Evolutionary conservation across 192 early-diverging fungal species (phyloP), one percentile per base, ranked within the genome.

Genomic region (Physocladia obscura): DNA sequence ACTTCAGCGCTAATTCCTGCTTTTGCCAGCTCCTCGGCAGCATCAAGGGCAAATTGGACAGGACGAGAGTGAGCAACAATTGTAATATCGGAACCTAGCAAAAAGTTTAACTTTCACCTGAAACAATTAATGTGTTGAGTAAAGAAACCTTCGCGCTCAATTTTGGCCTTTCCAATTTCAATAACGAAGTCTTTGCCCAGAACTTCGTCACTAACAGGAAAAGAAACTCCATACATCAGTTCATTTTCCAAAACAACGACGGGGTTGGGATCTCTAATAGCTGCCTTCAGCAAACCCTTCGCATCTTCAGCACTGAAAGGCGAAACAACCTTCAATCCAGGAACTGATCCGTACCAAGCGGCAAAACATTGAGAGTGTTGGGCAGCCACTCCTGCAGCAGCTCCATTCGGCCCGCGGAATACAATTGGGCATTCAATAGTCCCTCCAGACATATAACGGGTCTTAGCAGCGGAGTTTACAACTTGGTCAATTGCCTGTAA

Each of bases 331-430:
- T 98, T 97, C 56, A 98, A 86, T 64, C 96, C 80, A 30, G 95
- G 95, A 62, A 97, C 92, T 67, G 91, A 90, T 35, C 95, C 97
- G 80, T 96, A 97, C 95, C 97, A 98, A 74, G 94, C 92, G 69
- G 97, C 94, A 76, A 92, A 98, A 80, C 92, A 92, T 83, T 98
- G 97, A 31, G 97, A 97, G 85, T 98, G 97, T 82, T 98, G 97
- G 44, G 97, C 97, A 69, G 82, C 97, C 30, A 98, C 97, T 74
- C 95, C 95, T 40, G 94, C 91, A 54, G 97, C 95, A 29, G 92
- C 94, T 70, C 97, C 97, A 84, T 98, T 98, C 62, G 97, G 97
- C 13, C 97, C 97, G 71, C 97, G 91, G 89, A 98, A 98, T 19
- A 97, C 95, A 75, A 97, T 96, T 31, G 97, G 96, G 76, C 93